Evolutionary conservation across 208 protist genomes (phyloP), one percentile per base, ranked within the genome.

Genomic region (Tritrichomonas foetus): DNA sequence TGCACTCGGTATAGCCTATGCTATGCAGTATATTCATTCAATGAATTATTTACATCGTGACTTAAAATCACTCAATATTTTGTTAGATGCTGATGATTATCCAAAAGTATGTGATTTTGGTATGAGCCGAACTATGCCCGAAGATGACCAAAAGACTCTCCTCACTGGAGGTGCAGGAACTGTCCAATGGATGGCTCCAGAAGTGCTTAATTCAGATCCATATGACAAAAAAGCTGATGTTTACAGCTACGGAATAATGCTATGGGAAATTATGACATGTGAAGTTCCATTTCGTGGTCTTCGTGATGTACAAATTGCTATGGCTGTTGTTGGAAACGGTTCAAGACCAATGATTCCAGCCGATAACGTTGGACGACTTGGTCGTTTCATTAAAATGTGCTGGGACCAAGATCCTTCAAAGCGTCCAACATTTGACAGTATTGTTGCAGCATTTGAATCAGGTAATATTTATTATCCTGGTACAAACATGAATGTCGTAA

Each of bases 231-330:
- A 94, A 25, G 94, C 94, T 0, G 95, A 96, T 57, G 94, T 95
- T 9, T 96, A 95, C 36, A 96, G 94, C 16, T 96, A 84, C 66
- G 95, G 96, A 57, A 94, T 96, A 33, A 66, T 96, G 0, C 66
- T 96, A 27, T 95, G 95, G 16, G 96, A 96, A 92, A 50, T 96
- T 1, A 94, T 96, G 27, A 96, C 95, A 0, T 47, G 94, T 22
- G 33, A 82, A 66, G 57, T 94, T 33, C 95, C 95, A 55, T 95
- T 57, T 49, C 33, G 27, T 14, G 41, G 41, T n/a, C 33, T 89
- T 13, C 47, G 30, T 57, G 16, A 53, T 57, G 78, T 53, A 13
- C 78, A 89, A 57, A 20, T 89, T 33, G 57, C 47, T 39, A 20
- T 89, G 33, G 41, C 41, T 16, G 47, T 89, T 57, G 22, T 89